Evolutionary conservation across 73 alveolate genomes (phyloP).

Genomic region (Paraurostyla sp.): DNA sequence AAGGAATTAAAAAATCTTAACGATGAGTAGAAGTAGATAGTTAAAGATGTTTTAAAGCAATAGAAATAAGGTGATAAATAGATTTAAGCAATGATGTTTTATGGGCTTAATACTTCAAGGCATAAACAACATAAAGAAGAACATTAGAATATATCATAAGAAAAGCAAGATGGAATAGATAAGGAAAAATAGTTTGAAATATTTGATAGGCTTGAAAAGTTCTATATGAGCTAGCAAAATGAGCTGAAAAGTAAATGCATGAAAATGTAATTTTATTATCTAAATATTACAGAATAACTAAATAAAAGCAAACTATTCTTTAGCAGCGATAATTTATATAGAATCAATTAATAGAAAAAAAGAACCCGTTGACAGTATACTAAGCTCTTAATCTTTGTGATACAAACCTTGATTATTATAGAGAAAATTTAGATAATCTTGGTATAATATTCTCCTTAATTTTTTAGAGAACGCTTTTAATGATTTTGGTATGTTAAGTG

Average conservation of each 20-base stretch:
- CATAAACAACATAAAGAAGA: background rate
- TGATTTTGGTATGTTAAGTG: conserved; percentile 14
- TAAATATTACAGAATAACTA: too few relatives aligned
- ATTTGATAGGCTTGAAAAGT: conserved; percentile 15
- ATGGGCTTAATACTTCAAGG: too few relatives aligned
- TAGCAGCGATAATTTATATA: background rate
- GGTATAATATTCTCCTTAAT: too few relatives aligned
- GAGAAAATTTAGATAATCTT: background rate
- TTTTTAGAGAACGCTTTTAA: conserved; percentile 27
- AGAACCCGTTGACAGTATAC: background rate
- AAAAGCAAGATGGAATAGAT: background rate
- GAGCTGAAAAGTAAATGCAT: background rate
- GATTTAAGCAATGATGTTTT: background rate
- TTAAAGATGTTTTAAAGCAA: background rate
- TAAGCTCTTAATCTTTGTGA: conserved; percentile 5
- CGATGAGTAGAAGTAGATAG: conserved; percentile 19
- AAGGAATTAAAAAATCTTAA: background rate
- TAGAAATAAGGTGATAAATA: conserved; percentile 4
- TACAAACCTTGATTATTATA: background rate
- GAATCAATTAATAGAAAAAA: background rate
- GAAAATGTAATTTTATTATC: too few relatives aligned
- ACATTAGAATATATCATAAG: background rate
- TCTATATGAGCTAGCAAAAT: background rate
- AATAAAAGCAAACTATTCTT: background rate
- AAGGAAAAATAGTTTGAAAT: background rate